Evolutionary conservation across 148 eudicot species (phyloP), one percentile per base, ranked within the genome.

Genomic region (Nepenthes gracilis): DNA sequence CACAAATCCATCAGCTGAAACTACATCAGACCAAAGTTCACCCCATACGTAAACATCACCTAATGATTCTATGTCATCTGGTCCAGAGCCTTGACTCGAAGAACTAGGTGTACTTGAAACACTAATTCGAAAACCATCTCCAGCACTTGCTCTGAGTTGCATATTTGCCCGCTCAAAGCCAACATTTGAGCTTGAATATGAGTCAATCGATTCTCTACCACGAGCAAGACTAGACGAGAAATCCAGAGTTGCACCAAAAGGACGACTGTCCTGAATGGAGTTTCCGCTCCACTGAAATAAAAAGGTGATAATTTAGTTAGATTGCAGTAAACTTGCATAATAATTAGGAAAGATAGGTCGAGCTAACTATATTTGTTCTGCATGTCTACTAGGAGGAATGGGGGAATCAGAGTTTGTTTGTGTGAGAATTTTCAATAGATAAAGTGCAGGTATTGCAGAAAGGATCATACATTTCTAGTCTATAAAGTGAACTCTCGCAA

Each of bases 1-100:
- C 15, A 35, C 59, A 33, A 72, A 65, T 14, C 75, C 80, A 59
- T 82, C 90, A 33, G 58, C 54, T 60, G 68, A 62, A 43, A 61
- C 58, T 36, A 71, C 81, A 61, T 89, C 88, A 8, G 71, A 71
- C 83, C 87, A 83, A 32, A 86, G 74, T 62, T 86, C 86, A 49
- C 95, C 97, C 97, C 97, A 90, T 2, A 90, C 75, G 38, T 84
- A 90, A 23, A 86, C 83, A 65, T 90, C 97, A 8, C 95, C 97
- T 13, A 86, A 67, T 57, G 86, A 78, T 59, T 90, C 97, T 36
- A 82, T 81, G 70, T 90, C 95, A 73, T 90, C 97, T 36, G 75
- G 80, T 43, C 88, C 90, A 51, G 88, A 86, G 54, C 86, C 78
- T 40, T 79, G 80, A 64, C 85, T 85, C 38, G 96, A 88, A 65